phyloP scores from a whole-genome alignment of 352 stramenopile genomes.

The Globisporangium radiosum region DNA sequence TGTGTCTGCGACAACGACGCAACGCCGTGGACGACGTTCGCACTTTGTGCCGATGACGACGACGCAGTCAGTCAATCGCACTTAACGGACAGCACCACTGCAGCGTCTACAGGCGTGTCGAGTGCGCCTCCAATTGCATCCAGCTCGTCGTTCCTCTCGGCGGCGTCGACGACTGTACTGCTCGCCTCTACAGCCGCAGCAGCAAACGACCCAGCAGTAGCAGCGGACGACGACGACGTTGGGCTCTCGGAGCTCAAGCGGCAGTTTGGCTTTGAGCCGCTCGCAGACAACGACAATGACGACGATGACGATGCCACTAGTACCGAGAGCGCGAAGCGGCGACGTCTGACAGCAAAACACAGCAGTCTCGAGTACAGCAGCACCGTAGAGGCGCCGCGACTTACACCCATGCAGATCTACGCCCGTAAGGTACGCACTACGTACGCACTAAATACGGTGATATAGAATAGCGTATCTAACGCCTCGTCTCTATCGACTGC shows the following conservation, averaged over 20 bases:
- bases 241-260: constrained; percentile 62
- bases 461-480: no score
- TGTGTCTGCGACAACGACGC: constrained; percentile 48
- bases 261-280: constrained; percentile 46
- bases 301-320: constrained; percentile 18
- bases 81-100: not conserved
- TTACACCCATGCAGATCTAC: constrained; percentile 27
- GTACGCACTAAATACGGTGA: no score
- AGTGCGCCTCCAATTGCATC: not conserved
- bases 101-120: not conserved
- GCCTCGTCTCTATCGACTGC: not conserved
- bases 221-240: constrained; percentile 20
- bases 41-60: constrained; percentile 8
- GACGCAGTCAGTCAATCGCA: no score
- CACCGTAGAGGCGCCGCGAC: constrained; percentile 7
- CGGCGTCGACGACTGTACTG: not conserved
- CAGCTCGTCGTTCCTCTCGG: constrained; percentile 4
- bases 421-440: constrained; percentile 23
- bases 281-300: constrained; percentile 13
- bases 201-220: not conserved
- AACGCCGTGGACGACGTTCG: constrained; percentile 47
- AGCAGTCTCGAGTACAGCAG: not conserved
- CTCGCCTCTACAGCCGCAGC: not conserved
- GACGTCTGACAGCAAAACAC: constrained; percentile 13
- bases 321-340: constrained; percentile 15